A percentile compares a stretch with the other conserved stretches of the same genome.
phyloP scores from a whole-genome alignment of 371 early-diverging fungal species.

The Actinomortierella wolfii region DNA sequence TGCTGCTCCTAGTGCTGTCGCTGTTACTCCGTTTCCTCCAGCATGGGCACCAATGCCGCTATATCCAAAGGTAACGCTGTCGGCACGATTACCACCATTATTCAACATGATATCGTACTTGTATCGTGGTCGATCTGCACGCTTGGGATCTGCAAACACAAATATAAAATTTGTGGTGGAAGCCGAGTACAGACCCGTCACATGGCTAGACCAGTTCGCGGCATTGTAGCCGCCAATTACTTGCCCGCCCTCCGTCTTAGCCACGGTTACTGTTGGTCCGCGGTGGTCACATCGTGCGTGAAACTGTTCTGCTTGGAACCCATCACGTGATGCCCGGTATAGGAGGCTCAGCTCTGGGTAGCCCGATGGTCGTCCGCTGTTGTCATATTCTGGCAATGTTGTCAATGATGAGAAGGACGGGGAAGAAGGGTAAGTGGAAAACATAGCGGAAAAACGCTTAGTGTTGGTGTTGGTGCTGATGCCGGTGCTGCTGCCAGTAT shows the following conservation, averaged over 20 bases:
- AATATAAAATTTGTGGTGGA: constrained; percentile 33
- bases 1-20: no score
- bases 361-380: constrained; percentile 2
- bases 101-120: constrained; percentile 19
- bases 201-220: constrained; percentile 40
- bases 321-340: constrained; percentile 37
- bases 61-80: no score
- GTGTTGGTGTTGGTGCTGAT: not conserved
- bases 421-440: not conserved
- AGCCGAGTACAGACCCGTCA: constrained; percentile 36
- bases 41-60: no score
- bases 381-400: not conserved
- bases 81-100: no score
- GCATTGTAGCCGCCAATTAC: constrained; percentile 41
- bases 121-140: constrained; percentile 12
- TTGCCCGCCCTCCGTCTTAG: constrained; percentile 23
- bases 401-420: not conserved
- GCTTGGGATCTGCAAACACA: constrained; percentile 20
- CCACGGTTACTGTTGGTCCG: constrained; percentile 35
- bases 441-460: not conserved
- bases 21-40: no score
- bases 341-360: constrained; percentile 25
- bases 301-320: constrained; percentile 36
- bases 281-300: constrained; percentile 43
- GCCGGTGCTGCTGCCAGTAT: not conserved